Base-by-base conservation (phyloP, 441 rosid species). In the Erysimum pusillum region DNA sequence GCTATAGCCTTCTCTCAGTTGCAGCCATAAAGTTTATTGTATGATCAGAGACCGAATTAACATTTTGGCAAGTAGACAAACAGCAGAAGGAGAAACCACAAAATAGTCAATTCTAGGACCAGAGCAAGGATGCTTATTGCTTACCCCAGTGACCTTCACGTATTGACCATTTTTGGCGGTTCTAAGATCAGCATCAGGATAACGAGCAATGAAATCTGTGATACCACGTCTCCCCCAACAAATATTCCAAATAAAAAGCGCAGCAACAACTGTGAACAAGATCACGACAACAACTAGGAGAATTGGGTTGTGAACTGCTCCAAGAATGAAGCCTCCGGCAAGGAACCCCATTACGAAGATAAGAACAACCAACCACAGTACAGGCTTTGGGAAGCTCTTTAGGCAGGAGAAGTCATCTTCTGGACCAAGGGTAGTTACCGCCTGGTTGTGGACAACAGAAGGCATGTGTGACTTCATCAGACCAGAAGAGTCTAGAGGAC, bases 81-180 rank as follows among this genome's bases (percentile, higher is more conserved):
- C 58, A 62, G 41, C 56, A 9, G 22, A 68, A 58, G 18, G 9
- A 42, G n/a, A 56, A 44, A 57, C 56, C 15, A 18, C 18, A 65
- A 38, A 13, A n/a, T 15, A 49, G 42, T 42, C 13, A 52, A 14
- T 5, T 62, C 18, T 38, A 15, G 13, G 36, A 66, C 6, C 5
- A 31, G 25, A n/a, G 36, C n/a, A 31, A 51, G 67, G 51, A 38
- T 18, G 49, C 89, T 72, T 93, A 96, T 98, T 18, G 49, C 89
- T 72, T 93, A 96, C 99, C 93, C 99, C 99, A 25, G 99, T 90
- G 82, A 96, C 89, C 87, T 96, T 96, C 81, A 96, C 99, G 69
- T 83, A 89, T 80, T 96, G 99, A 28, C 99, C 99, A 81, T 96
- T 96, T 82, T 92, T 93, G 14, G 99, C 98, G 80, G 89, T 92